Evolutionary conservation across 2,329 filamentous ascomycete species (phyloP).

Genomic region (Arthrobotrys sinensis): DNA sequence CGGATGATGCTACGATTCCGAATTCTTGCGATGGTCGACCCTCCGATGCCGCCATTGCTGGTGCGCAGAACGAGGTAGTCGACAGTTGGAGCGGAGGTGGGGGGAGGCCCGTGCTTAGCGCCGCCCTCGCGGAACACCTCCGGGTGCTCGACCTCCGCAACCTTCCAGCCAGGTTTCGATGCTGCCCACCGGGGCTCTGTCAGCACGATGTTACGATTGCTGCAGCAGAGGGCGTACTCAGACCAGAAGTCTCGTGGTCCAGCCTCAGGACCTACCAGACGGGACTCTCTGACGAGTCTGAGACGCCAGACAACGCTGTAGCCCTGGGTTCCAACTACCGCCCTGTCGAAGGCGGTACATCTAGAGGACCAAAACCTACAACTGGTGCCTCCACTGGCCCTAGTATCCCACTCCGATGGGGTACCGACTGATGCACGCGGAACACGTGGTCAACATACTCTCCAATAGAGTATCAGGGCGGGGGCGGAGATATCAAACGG

Average conservation of each 20-base stretch:
- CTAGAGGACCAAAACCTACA: neutral
- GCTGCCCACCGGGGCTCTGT: slow-evolving; percentile 30
- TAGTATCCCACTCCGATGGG: neutral
- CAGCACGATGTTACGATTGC: neutral
- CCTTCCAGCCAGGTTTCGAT: slow-evolving; percentile 25
- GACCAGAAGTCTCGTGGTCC: slow-evolving; percentile 33
- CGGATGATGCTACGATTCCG: slow-evolving; percentile 13
- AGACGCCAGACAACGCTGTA: slow-evolving; percentile 8
- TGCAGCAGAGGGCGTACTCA: slow-evolving; percentile 9
- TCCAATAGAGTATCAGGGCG: too few relatives aligned
- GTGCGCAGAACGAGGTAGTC: slow-evolving; percentile 5
- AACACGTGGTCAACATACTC: too few relatives aligned
- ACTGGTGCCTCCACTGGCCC: too few relatives aligned
- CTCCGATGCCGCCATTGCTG: neutral
- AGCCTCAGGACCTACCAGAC: slow-evolving; percentile 32
- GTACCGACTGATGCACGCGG: too few relatives aligned
- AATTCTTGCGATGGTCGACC: neutral
- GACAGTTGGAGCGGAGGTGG: neutral
- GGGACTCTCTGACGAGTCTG: slow-evolving; percentile 7
- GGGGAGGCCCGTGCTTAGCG: neutral
- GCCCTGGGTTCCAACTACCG: slow-evolving; percentile 9
- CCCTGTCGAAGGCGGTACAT: neutral
- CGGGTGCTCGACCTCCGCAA: slow-evolving; percentile 22
- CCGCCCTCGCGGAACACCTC: slow-evolving; percentile 2
- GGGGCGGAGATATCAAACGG: too few relatives aligned